These are phyloP conservation scores for Triangularia setosa DNA, from an alignment of 2,329 filamentous ascomycete genomes.

Conservation along the genomic window DNA sequence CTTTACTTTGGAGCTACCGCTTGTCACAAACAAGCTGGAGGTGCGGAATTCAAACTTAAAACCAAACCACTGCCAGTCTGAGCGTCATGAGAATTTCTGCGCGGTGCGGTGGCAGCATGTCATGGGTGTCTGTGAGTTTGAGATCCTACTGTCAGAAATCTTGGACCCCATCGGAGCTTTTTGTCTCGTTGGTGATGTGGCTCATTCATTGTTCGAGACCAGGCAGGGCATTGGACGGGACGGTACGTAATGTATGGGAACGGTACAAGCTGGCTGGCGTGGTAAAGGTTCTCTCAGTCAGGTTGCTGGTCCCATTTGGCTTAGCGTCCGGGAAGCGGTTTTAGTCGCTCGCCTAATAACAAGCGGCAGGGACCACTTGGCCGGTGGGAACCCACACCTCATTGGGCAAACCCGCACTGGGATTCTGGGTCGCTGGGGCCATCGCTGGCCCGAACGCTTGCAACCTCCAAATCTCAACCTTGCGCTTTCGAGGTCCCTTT, in stretches of 20 bases:
- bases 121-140: background rate
- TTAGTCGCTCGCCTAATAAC: conserved; percentile 28
- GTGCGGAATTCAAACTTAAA: conserved; percentile 3
- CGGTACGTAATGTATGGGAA: background rate
- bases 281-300: background rate
- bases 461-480: conserved; percentile 27
- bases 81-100: background rate
- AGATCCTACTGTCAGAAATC: background rate
- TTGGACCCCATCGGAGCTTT: background rate
- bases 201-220: background rate
- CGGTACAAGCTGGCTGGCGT: conserved; percentile 5
- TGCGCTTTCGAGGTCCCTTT: conserved; percentile 26
- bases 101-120: background rate
- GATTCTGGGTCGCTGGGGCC: conserved; percentile 6
- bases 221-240: background rate
- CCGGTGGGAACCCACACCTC: conserved; percentile 18
- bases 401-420: conserved; percentile 21
- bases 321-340: conserved; percentile 23
- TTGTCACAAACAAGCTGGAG: conserved; percentile 7
- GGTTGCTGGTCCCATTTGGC: conserved; percentile 13
- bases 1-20: conserved; percentile 1
- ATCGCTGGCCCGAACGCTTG: conserved; percentile 20
- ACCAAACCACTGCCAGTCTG: background rate
- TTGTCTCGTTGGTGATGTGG: background rate
- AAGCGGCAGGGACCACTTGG: conserved; percentile 25